Evolutionary conservation across 1,139 yeast genomes (phyloP), one percentile per base, ranked within the genome.

Genomic region (Saccharomycopsis phalli): DNA sequence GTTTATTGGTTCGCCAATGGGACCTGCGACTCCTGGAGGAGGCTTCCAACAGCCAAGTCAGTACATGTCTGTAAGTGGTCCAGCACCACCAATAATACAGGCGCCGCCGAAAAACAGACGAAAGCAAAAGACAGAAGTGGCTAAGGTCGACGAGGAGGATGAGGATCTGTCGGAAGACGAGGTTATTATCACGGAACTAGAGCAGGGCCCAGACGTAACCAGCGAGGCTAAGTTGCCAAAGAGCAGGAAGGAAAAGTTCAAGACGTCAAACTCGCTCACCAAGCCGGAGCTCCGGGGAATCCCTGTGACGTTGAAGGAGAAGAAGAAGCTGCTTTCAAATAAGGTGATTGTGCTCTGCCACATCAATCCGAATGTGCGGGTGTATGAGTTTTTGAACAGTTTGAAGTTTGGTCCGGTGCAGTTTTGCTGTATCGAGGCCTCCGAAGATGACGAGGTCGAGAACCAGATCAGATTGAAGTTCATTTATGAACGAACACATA

Each of bases 1-100:
- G 0, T 80, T 73, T 53, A 68, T 73, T 36, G 73, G 71, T n/a
- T 37, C 44, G 10, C 47, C 47, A 21, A n/a, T 44, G 34, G 33
- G 45, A 4, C 42, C 47, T 10, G 31, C 37, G 27, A 44, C 37
- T 31, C 41, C 45, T 13, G 39, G 38, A 11, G 35, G 28, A 10
- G 32, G 28, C 23, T 40, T 36, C 30, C 36, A 14, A 28, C 20
- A 31, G 34, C 17, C 13, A 7, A 36, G 42, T 25, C 27, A 38
- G 34, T 44, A 20, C 31, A 25, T 39, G n/a, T 7, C 41, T 8
- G 34, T 41, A n/a, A 23, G 28, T 2, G 47, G 47, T 7, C 45
- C 47, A 4, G 45, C 47, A 2, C 46, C 47, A 8, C 47, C 47
- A 13, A 36, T 34, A 13, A 35, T 44, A 11, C 37, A 32, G 11